These are phyloP conservation scores for Petasospora fabianii DNA, from an alignment of 1,139 yeast genomes.

Conservation along the genomic window DNA sequence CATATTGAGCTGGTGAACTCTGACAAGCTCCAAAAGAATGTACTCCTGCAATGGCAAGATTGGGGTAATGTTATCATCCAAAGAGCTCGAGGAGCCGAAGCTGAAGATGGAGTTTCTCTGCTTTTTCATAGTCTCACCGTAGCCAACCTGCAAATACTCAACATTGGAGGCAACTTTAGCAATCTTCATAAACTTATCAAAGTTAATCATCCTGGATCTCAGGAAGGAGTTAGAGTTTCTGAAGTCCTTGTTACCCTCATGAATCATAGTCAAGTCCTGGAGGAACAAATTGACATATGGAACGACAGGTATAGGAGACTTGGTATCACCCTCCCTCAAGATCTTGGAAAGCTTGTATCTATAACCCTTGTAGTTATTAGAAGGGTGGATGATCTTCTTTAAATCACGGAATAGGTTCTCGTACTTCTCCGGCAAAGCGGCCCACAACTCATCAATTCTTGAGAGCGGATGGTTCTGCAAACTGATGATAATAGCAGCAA, in stretches of 20 bases:
- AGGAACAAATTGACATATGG: slow-evolving; percentile 83
- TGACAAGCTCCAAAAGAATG: slow-evolving; percentile 65
- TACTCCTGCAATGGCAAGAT: slow-evolving; percentile 47
- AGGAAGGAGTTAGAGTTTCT: slow-evolving; percentile 53
- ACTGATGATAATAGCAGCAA: slow-evolving; percentile 85
- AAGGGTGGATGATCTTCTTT: slow-evolving; percentile 73
- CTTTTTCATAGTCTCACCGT: slow-evolving; percentile 29
- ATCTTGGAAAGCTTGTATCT: slow-evolving; percentile 63
- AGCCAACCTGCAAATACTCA: slow-evolving; percentile 72
- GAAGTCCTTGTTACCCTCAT: slow-evolving; percentile 79
- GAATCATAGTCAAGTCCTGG: slow-evolving; percentile 83
- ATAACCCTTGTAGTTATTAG: slow-evolving; percentile 75
- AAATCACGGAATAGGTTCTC: slow-evolving; percentile 61
- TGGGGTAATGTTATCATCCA: slow-evolving; percentile 22
- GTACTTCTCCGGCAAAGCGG: slow-evolving; percentile 58
- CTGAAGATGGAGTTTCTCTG: slow-evolving; percentile 31
- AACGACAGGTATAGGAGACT: slow-evolving; percentile 64
- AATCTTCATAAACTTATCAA: slow-evolving; percentile 76
- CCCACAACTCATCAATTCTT: slow-evolving; percentile 68
- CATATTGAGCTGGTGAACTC: slow-evolving; percentile 56
- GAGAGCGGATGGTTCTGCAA: slow-evolving; percentile 79
- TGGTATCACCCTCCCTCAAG: slow-evolving; percentile 42
- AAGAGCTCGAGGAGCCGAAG: slow-evolving; percentile 23
- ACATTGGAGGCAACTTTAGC: slow-evolving; percentile 74
- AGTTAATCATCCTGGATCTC: slow-evolving; percentile 49